Evolutionary conservation across 768 basidiomycete species (phyloP), one percentile per base, ranked within the genome.

Genomic region (Austroboletus eburneus): DNA sequence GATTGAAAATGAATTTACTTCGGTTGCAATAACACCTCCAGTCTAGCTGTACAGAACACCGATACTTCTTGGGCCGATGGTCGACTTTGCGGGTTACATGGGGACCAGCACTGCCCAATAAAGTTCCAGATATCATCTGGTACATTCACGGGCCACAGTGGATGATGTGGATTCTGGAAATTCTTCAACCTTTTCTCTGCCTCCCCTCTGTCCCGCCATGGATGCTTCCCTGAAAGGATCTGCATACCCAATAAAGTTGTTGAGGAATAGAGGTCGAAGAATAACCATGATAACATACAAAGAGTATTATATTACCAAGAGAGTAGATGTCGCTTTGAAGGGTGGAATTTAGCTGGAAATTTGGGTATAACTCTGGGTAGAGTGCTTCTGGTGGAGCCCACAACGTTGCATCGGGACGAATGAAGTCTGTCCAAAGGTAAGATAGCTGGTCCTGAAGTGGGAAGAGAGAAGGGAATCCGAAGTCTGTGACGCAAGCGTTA

Each of bases 31-130:
- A 50, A 6, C 9, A 9, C 8, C 2, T 32, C 40, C 9, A 42
- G 14, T 17, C 4, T 22, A 8, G 21, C 24, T 13, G 2, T 33
- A 16, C 4, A 32, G 16, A 50, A 50, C 3, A 35, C 50, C 22
- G 38, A 1, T 1, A 42, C 40, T 9, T 38, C 47, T 16, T 22
- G n/a, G 3, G 47, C 49, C 4, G 20, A 25, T 17, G 49, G 47
- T 0, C 49, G 35, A 8, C 3, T 23, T 3, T 0, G 12, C n/a
- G 49, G 49, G 5, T 3, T 1, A 5, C 3, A 23, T 9, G 46
- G 49, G 13, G 48, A 50, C 49, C 49, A 50, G 10, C 49, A 50
- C 3, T 13, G 27, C 5, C 32, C 35, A 20, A 50, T 41, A 18
- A 50, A 42, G 9, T n/a, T 2, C 49, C 49, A 50, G 8, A 38